Conservation (phyloP, 2,329 filamentous ascomycete species). For the Fusarium globosum region DNA sequence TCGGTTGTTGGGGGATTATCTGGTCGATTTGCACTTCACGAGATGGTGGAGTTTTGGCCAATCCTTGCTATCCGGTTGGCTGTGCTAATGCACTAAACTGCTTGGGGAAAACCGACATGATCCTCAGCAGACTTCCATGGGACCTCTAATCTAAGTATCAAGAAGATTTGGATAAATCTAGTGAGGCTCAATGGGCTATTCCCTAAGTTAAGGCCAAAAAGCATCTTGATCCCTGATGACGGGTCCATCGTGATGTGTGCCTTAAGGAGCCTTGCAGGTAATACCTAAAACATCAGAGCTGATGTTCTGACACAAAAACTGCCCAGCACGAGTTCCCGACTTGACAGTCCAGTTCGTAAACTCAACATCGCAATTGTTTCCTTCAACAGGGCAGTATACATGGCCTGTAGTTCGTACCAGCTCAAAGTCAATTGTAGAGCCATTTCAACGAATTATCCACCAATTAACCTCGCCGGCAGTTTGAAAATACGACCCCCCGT, state of each 20-base stretch:
- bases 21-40: neutral
- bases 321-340: neutral
- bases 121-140: neutral
- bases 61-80: neutral
- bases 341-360: neutral
- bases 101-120: neutral
- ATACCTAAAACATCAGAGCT: neutral
- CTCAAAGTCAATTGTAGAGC: neutral
- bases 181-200: neutral
- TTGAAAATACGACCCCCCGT: neutral
- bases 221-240: accelerated
- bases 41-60: neutral
- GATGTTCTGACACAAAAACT: neutral
- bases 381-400: neutral
- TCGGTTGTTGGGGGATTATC: no score
- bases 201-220: accelerated
- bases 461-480: accelerated
- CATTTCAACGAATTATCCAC: neutral
- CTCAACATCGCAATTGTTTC: neutral
- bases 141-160: accelerated
- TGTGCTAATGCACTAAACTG: neutral
- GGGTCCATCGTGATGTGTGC: neutral
- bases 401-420: neutral
- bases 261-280: neutral
- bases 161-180: accelerated